phyloP scores from a whole-genome alignment of 495 filamentous ascomycete species.

The Neurospora sp. region DNA sequence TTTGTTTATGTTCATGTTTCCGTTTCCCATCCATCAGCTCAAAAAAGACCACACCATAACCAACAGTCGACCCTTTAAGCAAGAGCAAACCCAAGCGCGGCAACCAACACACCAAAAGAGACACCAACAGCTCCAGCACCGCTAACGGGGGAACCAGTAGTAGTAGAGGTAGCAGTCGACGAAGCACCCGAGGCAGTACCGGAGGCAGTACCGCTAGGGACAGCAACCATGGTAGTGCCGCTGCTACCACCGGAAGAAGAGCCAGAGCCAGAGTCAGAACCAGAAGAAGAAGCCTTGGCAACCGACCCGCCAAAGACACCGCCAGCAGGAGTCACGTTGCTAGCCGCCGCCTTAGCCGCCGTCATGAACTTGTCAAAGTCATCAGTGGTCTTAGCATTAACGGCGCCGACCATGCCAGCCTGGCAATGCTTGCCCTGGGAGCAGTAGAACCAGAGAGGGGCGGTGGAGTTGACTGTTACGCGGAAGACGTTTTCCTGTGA shows the following conservation, averaged over 20 bases:
- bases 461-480: constrained; percentile 40
- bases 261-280: not conserved
- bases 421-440: constrained; percentile 26
- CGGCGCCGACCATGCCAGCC: constrained; percentile 27
- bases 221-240: not conserved
- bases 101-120: not conserved
- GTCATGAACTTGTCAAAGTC: constrained; percentile 13
- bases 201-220: not conserved
- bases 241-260: not conserved
- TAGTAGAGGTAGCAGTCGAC: not conserved
- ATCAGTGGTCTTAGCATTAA: constrained; percentile 16
- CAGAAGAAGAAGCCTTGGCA: not conserved
- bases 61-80: not conserved
- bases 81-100: not conserved
- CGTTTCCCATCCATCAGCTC: not conserved
- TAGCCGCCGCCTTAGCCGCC: constrained; percentile 8
- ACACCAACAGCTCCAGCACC: not conserved
- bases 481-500: constrained; percentile 30
- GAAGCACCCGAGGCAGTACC: not conserved
- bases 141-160: not conserved
- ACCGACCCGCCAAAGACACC: constrained; percentile 14
- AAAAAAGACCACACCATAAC: not conserved
- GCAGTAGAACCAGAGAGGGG: constrained; percentile 48
- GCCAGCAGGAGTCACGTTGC: constrained; percentile 6
- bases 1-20: not conserved